phyloP scores from a whole-genome alignment of 2,329 filamentous ascomycete genomes.

The Tothia fuscella region DNA sequence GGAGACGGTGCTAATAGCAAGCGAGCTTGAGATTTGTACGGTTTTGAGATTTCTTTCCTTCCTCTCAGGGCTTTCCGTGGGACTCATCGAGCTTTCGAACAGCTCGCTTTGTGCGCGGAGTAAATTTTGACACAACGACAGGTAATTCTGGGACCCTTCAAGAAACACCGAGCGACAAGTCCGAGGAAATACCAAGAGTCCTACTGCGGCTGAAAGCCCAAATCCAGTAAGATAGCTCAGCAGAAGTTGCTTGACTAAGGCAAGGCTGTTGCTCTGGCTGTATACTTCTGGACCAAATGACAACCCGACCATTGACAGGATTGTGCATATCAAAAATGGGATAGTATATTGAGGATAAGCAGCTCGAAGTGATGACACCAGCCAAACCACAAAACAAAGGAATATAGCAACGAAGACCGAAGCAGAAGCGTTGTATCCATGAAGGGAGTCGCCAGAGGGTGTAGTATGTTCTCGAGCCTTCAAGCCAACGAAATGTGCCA shows the following conservation, averaged over 20 bases:
- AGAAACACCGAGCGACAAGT: neutral
- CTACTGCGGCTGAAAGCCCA: neutral
- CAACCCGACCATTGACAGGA: neutral
- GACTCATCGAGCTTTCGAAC: neutral
- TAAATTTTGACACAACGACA: neutral
- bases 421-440: neutral
- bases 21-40: neutral
- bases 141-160: neutral
- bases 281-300: neutral
- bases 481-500: neutral
- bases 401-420: slow-evolving; percentile 1
- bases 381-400: neutral
- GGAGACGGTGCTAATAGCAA: neutral
- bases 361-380: neutral
- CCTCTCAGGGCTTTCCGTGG: neutral
- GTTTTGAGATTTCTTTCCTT: neutral
- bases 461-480: neutral
- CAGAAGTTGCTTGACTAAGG: slow-evolving; percentile 1
- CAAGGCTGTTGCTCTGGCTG: neutral
- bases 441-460: neutral
- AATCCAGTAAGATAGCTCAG: neutral
- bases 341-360: neutral
- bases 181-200: neutral
- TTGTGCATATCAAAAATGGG: neutral
- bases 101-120: neutral